phyloP scores from a whole-genome alignment of 129 eudicot species.

The Escallonia herrerae region DNA sequence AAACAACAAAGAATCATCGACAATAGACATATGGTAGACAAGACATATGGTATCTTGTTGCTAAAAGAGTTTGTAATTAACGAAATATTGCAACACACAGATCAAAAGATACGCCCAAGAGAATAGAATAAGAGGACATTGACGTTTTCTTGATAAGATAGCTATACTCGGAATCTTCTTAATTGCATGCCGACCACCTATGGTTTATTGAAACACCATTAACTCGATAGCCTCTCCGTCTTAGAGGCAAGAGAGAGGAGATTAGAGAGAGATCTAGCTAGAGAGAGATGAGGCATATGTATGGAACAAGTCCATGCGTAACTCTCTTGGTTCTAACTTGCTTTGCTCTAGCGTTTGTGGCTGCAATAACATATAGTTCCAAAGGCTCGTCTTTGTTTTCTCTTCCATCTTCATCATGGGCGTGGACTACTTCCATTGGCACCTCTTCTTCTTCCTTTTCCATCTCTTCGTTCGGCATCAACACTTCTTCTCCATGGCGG shows the following conservation, averaged over 20 bases:
- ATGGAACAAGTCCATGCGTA: slow-evolving; percentile 26
- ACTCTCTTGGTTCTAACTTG: slow-evolving; percentile 20
- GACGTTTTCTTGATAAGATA: too few relatives aligned
- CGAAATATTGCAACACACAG: too few relatives aligned
- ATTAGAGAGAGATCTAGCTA: too few relatives aligned
- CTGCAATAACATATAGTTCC: slow-evolving; percentile 24
- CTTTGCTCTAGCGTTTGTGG: slow-evolving; percentile 24
- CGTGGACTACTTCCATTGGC: slow-evolving; percentile 16
- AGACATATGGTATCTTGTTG: too few relatives aligned
- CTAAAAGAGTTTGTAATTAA: too few relatives aligned
- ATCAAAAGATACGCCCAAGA: too few relatives aligned
- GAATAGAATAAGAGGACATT: too few relatives aligned
- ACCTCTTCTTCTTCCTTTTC: slow-evolving; percentile 9
- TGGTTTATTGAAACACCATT: neutral
- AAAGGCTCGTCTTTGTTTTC: slow-evolving; percentile 25
- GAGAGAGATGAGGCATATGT: slow-evolving; percentile 14
- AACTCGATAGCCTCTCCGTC: neutral
- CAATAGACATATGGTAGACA: too few relatives aligned
- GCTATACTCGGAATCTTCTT: neutral
- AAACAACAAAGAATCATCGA: too few relatives aligned
- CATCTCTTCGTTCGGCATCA: slow-evolving; percentile 5
- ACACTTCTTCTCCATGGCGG: neutral
- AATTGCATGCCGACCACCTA: slow-evolving; percentile 7
- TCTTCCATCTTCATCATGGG: slow-evolving; percentile 35
- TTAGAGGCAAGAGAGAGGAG: neutral